phyloP scores from a whole-genome alignment of 1,284 basidiomycete species.

The Ceratobasidium sp. region DNA sequence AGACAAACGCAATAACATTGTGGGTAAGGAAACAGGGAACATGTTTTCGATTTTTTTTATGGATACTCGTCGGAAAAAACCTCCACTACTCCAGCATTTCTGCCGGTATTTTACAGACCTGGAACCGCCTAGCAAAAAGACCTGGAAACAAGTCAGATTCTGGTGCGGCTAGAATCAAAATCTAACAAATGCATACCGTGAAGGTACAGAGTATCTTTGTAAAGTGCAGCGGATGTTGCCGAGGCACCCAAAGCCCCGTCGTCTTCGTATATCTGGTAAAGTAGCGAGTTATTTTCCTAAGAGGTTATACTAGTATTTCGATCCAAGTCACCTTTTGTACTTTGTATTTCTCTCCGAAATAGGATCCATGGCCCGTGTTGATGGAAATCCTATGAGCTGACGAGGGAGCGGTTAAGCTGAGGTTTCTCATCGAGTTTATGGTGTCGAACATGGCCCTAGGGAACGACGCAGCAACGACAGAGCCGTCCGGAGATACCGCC shows the following conservation, averaged over 20 bases:
- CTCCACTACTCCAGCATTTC: background rate
- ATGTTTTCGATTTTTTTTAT: too few relatives aligned
- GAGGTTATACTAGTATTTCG: background rate
- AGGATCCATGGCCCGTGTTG: slow-evolving; percentile 59
- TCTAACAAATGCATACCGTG: background rate
- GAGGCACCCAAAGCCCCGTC: slow-evolving; percentile 15
- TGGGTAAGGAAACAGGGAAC: too few relatives aligned
- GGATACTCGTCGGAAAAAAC: too few relatives aligned
- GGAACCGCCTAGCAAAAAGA: slow-evolving; percentile 4
- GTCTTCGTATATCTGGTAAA: slow-evolving; percentile 24
- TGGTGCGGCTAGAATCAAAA: background rate
- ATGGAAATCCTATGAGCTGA: slow-evolving; percentile 60
- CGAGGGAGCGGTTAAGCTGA: slow-evolving; percentile 52
- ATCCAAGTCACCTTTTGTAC: slow-evolving; percentile 58
- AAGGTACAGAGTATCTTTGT: slow-evolving; percentile 3
- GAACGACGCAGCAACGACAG: slow-evolving; percentile 51
- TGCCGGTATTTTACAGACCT: slow-evolving; percentile 11
- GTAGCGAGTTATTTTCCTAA: background rate
- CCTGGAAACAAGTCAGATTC: background rate
- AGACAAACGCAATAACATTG: too few relatives aligned
- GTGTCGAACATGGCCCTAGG: slow-evolving; percentile 46
- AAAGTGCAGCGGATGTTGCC: slow-evolving; percentile 15
- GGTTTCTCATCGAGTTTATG: slow-evolving; percentile 53
- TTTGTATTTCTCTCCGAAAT: slow-evolving; percentile 68
- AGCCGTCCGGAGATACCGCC: slow-evolving; percentile 41